Conservation (phyloP, 108 stramenopile species). For the Heterococcus sp. region DNA sequence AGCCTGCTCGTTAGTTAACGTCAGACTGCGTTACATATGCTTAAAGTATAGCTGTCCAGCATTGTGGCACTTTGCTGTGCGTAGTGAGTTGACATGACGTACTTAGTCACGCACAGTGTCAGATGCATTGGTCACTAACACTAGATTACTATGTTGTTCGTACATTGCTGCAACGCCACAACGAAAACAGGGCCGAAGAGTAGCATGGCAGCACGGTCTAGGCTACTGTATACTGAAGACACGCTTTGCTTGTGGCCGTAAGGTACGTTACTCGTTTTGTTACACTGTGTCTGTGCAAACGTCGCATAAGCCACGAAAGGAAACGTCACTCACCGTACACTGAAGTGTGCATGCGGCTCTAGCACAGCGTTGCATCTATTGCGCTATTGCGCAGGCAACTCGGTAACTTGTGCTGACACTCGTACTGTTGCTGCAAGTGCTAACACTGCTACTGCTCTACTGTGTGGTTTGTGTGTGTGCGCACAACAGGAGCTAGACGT, state of each 20-base stretch:
- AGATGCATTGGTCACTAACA: background rate
- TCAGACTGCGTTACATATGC: background rate
- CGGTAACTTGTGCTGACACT: no score
- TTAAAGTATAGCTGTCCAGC: background rate
- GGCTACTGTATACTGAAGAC: constrained; percentile 74
- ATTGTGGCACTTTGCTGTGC: background rate
- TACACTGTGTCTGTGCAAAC: no score
- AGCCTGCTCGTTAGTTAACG: constrained; percentile 72
- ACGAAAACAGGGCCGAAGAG: constrained; percentile 88
- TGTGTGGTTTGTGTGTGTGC: no score
- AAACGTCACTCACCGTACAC: no score
- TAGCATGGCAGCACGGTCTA: constrained; percentile 89
- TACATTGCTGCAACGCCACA: no score
- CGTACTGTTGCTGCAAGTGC: no score
- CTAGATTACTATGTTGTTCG: constrained; percentile 49
- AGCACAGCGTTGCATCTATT: no score
- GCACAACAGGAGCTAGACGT: no score
- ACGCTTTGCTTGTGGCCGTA: constrained; percentile 20
- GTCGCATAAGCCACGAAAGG: no score
- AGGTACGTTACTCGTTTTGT: background rate
- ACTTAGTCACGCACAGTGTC: background rate
- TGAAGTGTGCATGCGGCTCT: no score
- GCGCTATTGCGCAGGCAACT: no score
- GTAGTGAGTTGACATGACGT: background rate
- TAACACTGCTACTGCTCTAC: no score